A percentile compares a stretch with the other conserved stretches of the same genome.
Evolutionary conservation across 31 red algal species (phyloP).

Genomic region (Odonthalia washingtoniensis): DNA sequence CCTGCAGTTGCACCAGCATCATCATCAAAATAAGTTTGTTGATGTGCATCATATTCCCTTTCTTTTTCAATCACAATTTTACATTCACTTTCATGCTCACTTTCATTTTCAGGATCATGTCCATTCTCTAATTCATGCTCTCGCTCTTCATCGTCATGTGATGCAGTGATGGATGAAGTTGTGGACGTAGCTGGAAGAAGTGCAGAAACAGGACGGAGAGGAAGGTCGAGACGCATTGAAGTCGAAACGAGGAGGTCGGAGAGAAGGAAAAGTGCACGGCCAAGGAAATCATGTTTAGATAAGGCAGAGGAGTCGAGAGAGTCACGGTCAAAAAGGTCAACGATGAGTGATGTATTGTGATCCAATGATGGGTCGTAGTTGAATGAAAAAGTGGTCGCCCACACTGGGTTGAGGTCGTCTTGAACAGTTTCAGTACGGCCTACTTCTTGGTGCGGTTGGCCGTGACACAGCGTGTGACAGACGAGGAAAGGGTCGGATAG

Average conservation of each 20-base stretch:
- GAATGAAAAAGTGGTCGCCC: conserved; percentile 77
- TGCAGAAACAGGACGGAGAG: conserved; percentile 8
- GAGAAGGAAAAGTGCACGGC: conserved; percentile 55
- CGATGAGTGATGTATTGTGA: conserved; percentile 36
- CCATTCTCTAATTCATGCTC: too few relatives aligned
- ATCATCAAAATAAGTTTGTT: too few relatives aligned
- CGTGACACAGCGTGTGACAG: conserved; percentile 55
- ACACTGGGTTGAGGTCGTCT: conserved; percentile 78
- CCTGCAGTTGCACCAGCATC: not conserved
- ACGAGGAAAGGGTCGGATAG: conserved; percentile 76
- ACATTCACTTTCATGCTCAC: too few relatives aligned
- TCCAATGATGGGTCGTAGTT: conserved; percentile 17
- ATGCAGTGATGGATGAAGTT: conserved; percentile 14
- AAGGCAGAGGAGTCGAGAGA: conserved; percentile 36
- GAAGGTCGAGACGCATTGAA: conserved; percentile 37
- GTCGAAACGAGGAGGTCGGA: conserved; percentile 40
- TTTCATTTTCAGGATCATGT: too few relatives aligned
- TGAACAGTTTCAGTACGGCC: conserved; percentile 70
- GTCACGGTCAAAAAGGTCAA: conserved; percentile 69
- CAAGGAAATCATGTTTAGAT: conserved; percentile 69
- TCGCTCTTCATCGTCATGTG: conserved; percentile 23
- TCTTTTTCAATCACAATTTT: too few relatives aligned
- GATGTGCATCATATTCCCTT: too few relatives aligned
- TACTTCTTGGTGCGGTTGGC: conserved; percentile 19
- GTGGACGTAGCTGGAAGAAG: not conserved